A percentile compares a stretch with the other conserved stretches of the same genome.
Evolutionary conservation across 1,284 basidiomycete species (phyloP).

Genomic region (Xerocomus amazonicus): DNA sequence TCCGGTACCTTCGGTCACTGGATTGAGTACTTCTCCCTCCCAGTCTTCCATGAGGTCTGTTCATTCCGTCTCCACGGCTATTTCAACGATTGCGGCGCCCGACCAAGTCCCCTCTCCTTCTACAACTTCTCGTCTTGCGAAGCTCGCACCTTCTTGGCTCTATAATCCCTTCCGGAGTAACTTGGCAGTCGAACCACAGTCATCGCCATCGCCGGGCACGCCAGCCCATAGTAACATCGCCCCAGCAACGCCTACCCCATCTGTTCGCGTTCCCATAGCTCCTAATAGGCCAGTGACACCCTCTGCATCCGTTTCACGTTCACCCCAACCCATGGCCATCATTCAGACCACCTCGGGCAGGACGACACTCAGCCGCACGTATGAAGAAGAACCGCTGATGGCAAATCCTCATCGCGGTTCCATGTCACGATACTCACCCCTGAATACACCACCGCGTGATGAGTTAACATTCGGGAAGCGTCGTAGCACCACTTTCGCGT

Average conservation of each 20-base stretch:
- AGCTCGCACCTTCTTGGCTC: slow-evolving; percentile 68
- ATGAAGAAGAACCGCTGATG: slow-evolving; percentile 51
- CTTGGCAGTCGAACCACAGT: slow-evolving; percentile 54
- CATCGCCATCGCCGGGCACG: slow-evolving; percentile 37
- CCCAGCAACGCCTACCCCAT: slow-evolving; percentile 29
- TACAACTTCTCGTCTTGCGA: slow-evolving; percentile 44
- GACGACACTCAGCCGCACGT: slow-evolving; percentile 44
- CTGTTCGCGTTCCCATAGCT: slow-evolving; percentile 28
- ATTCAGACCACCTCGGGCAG: slow-evolving; percentile 42
- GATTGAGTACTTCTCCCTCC: slow-evolving; percentile 59
- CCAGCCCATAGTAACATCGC: slow-evolving; percentile 37
- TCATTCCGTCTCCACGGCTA: slow-evolving; percentile 36
- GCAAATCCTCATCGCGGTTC: slow-evolving; percentile 42
- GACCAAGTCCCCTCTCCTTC: slow-evolving; percentile 23
- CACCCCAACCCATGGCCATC: slow-evolving; percentile 55
- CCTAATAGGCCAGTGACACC: slow-evolving; percentile 28
- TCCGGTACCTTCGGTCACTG: slow-evolving; percentile 34
- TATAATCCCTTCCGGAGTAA: slow-evolving; percentile 68
- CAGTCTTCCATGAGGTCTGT: slow-evolving; percentile 59
- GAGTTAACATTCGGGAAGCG: slow-evolving; percentile 54
- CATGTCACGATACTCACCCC: slow-evolving; percentile 54
- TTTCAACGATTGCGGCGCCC: slow-evolving; percentile 10
- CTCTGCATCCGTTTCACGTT: slow-evolving; percentile 32
- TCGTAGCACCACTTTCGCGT: slow-evolving; percentile 44
- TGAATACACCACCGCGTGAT: slow-evolving; percentile 65